These are phyloP conservation scores for Clathrus columnatus DNA, from an alignment of 768 basidiomycete species.

Conservation along the genomic window DNA sequence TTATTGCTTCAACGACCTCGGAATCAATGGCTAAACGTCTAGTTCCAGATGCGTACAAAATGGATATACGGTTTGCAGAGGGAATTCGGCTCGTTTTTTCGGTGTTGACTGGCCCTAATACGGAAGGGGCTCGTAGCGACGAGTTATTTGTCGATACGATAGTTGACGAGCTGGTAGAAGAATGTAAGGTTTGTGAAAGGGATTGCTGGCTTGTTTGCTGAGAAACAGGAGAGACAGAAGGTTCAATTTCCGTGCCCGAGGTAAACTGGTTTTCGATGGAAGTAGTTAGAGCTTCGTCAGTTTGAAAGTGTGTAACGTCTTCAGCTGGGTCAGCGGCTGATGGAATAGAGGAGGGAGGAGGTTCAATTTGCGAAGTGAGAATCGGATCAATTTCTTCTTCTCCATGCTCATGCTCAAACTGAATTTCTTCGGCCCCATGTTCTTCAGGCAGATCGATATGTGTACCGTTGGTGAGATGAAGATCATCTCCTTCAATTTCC, in stretches of 20 bases:
- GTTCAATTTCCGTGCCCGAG: slow-evolving; percentile 33
- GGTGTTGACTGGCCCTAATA: slow-evolving; percentile 4
- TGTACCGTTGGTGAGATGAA: not conserved
- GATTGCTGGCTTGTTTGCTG: slow-evolving; percentile 20
- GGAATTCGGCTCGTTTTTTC: slow-evolving; percentile 27
- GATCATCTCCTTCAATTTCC: not conserved
- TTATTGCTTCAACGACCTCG: slow-evolving; percentile 72
- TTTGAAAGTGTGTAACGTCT: not conserved
- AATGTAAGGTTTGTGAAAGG: slow-evolving; percentile 5
- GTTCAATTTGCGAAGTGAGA: not conserved
- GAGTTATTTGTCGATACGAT: slow-evolving; percentile 22
- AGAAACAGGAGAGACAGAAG: slow-evolving; percentile 47
- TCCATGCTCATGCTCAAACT: not conserved
- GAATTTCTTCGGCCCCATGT: not conserved
- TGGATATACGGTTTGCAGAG: slow-evolving; percentile 82
- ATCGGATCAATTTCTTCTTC: not conserved
- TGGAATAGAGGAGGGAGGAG: not conserved
- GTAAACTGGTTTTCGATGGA: not conserved
- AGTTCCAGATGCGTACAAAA: slow-evolving; percentile 87
- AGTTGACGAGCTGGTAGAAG: slow-evolving; percentile 23
- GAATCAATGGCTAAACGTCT: slow-evolving; percentile 85
- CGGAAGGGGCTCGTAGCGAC: slow-evolving; percentile 1
- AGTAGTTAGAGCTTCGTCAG: not conserved
- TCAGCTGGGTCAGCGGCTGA: not conserved
- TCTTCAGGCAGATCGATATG: not conserved